Conservation (phyloP, 2,329 filamentous ascomycete genomes). For the Nothophaeocryptopus gaeumannii region DNA sequence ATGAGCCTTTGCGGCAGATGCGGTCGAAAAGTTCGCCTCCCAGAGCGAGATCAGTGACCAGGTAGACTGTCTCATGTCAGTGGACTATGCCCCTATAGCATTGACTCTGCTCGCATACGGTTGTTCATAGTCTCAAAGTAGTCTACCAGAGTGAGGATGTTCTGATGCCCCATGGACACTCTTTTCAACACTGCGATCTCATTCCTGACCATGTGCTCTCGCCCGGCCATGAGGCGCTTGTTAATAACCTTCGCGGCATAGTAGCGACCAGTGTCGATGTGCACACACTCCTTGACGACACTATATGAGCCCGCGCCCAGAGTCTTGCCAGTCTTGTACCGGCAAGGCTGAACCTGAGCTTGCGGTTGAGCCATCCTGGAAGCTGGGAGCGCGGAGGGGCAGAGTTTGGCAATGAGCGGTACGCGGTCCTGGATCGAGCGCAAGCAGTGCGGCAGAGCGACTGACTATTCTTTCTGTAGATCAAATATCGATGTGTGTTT, state of each 20-base stretch:
- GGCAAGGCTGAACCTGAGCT: constrained; percentile 80
- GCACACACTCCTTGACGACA: constrained; percentile 97
- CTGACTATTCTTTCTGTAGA: neutral
- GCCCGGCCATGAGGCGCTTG: constrained; percentile 93
- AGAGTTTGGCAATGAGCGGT: neutral
- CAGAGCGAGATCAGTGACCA: constrained; percentile 93
- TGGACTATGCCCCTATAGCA: constrained; percentile 3
- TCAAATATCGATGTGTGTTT: neutral
- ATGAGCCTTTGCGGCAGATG: constrained; percentile 96
- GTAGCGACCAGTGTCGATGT: constrained; percentile 95
- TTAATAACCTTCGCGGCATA: constrained; percentile 99
- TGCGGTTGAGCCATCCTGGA: constrained; percentile 28
- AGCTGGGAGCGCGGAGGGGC: neutral
- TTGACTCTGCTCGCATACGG: constrained; percentile 44
- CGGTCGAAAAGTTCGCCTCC: constrained; percentile 97
- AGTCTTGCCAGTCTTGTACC: constrained; percentile 98
- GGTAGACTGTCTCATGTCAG: constrained; percentile 61
- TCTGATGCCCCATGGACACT: constrained; percentile 98
- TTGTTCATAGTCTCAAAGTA: constrained; percentile 99
- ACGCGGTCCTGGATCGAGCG: neutral
- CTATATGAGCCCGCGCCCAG: constrained; percentile 95
- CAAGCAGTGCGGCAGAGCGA: neutral
- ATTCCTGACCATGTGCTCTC: constrained; percentile 98
- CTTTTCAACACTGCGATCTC: constrained; percentile 96
- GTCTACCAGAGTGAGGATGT: constrained; percentile 95